Percentiles rank a stretch among this genome's conserved stretches.
Conservation (phyloP, 2,329 filamentous ascomycete species). For the Dryadomyces quercus-mongolicae region DNA sequence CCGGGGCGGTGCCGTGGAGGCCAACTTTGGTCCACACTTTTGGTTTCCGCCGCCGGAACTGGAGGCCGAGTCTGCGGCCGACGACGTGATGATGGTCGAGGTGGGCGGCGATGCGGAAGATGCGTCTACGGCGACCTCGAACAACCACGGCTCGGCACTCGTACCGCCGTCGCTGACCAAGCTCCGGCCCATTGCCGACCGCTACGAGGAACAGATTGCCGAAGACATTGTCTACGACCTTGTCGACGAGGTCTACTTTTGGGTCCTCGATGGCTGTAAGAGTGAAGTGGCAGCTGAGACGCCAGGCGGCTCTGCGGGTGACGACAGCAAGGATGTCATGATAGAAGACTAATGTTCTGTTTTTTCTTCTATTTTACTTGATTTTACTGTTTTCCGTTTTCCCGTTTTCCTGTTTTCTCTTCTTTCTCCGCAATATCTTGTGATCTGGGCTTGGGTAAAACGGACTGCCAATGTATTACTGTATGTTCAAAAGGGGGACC, state of each 20-base stretch:
- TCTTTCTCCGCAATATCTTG: too few relatives aligned
- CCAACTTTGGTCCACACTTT: constrained; percentile 90
- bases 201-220: constrained; percentile 85
- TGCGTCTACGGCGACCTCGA: not conserved
- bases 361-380: not conserved
- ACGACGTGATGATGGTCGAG: constrained; percentile 33
- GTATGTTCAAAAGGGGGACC: not conserved
- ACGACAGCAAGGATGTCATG: not conserved
- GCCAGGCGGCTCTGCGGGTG: not conserved
- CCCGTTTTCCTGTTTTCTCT: too few relatives aligned
- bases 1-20: constrained; percentile 77
- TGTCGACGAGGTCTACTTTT: constrained; percentile 88
- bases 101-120: constrained; percentile 17
- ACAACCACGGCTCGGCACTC: not conserved
- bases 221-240: constrained; percentile 92
- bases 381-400: not conserved
- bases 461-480: not conserved
- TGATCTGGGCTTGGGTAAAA: not conserved
- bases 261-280: constrained; percentile 54
- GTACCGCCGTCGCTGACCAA: constrained; percentile 10
- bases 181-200: constrained; percentile 55
- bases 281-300: constrained; percentile 15
- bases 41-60: constrained; percentile 68
- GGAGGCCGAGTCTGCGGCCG: constrained; percentile 18
- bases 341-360: not conserved